Evolutionary conservation across 2,329 filamentous ascomycete species (phyloP).

Genomic region (Purpureocillium lavendulum): DNA sequence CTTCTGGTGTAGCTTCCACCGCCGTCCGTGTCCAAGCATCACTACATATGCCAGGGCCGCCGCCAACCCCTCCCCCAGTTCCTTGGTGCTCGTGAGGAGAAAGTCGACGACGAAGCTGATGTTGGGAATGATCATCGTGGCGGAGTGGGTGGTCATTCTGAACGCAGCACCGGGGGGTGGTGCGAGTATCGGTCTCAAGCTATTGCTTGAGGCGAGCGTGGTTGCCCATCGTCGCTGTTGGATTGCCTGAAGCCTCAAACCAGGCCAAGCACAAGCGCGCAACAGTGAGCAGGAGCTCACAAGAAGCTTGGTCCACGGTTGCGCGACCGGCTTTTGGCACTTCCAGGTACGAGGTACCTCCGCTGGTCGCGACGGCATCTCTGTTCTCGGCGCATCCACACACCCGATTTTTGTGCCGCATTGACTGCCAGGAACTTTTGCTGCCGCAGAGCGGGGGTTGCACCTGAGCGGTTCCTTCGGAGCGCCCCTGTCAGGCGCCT

Average conservation of each 20-base stretch:
- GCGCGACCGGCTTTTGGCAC: too few species aligned
- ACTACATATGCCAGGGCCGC: conserved; percentile 8
- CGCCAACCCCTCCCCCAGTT: neutral
- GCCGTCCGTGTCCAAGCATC: neutral
- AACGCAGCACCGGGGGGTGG: too few species aligned
- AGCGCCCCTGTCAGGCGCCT: conserved; percentile 1
- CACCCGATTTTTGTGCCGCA: neutral
- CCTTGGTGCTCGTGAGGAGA: neutral
- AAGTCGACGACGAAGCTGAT: neutral
- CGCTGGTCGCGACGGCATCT: too few species aligned
- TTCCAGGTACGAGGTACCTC: too few species aligned
- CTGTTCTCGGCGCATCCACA: conserved; percentile 4
- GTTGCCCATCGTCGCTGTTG: too few species aligned
- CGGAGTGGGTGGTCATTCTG: neutral
- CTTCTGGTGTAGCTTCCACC: conserved; percentile 4
- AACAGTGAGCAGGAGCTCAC: too few species aligned
- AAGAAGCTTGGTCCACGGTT: too few species aligned
- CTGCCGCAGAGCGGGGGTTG: conserved; percentile 8
- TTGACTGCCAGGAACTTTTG: conserved; percentile 13
- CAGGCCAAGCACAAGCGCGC: too few species aligned
- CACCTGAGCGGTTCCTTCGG: conserved; percentile 7
- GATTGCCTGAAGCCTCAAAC: too few species aligned
- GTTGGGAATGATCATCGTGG: conserved; percentile 3
- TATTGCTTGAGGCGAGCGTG: too few species aligned
- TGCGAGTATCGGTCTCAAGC: too few species aligned